Conservation (phyloP, 2,329 filamentous ascomycete genomes). For the Spiromastix sp. region DNA sequence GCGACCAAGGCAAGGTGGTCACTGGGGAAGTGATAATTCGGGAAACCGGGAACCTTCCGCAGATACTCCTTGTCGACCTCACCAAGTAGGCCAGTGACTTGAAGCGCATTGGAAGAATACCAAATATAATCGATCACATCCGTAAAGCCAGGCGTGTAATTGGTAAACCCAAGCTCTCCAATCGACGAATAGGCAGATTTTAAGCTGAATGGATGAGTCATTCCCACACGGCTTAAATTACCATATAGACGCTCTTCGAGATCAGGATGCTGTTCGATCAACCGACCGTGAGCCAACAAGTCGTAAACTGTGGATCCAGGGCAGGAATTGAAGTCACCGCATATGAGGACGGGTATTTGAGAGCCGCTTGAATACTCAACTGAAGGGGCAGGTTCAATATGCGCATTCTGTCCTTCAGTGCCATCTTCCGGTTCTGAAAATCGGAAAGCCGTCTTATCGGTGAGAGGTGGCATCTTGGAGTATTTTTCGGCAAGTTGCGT, state of each 20-base stretch:
- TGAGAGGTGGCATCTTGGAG: constrained; percentile 65
- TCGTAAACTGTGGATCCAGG: constrained; percentile 84
- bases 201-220: constrained; percentile 87
- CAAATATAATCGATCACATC: constrained; percentile 96
- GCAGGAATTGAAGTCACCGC: constrained; percentile 92
- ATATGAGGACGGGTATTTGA: constrained; percentile 82
- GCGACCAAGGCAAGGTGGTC: constrained; percentile 86
- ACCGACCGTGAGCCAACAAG: constrained; percentile 67
- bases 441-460: constrained; percentile 57
- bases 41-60: constrained; percentile 79
- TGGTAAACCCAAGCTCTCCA: constrained; percentile 83
- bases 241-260: constrained; percentile 76
- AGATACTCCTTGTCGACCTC: constrained; percentile 80
- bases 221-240: constrained; percentile 83
- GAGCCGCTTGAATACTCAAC: constrained; percentile 77
- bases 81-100: constrained; percentile 73
- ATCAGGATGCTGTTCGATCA: constrained; percentile 70
- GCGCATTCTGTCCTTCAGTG: constrained; percentile 28
- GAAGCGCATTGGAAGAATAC: constrained; percentile 85
- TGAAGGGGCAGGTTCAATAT: constrained; percentile 60
- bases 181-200: constrained; percentile 82
- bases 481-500: constrained; percentile 80
- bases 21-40: constrained; percentile 87
- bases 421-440: constrained; percentile 40
- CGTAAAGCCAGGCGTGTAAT: constrained; percentile 88